Evolutionary conservation across 352 stramenopile species (phyloP).

Genomic region (Phytophthora boehmeriae): DNA sequence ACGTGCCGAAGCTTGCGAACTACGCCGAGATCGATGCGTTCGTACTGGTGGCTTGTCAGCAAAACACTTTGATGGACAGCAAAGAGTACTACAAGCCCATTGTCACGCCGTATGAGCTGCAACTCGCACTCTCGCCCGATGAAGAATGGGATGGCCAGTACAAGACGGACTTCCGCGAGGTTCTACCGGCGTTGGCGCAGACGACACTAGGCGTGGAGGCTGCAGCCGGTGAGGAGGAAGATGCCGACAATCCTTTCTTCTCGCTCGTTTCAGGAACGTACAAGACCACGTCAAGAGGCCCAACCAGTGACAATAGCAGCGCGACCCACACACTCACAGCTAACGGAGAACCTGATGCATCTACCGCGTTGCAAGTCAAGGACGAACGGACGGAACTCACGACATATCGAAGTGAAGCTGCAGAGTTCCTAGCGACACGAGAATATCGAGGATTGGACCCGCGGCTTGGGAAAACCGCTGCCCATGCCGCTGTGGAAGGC

Average conservation of each 20-base stretch:
- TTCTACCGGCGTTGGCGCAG: slow-evolving; percentile 63
- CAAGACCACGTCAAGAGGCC: slow-evolving; percentile 42
- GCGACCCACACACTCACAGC: slow-evolving; percentile 35
- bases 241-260: slow-evolving; percentile 81
- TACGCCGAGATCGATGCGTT: slow-evolving; percentile 98
- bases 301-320: slow-evolving; percentile 5
- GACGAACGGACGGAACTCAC: slow-evolving; percentile 61
- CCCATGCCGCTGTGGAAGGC: slow-evolving; percentile 77
- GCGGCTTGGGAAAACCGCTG: slow-evolving; percentile 76
- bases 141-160: slow-evolving; percentile 91
- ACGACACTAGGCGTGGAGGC: slow-evolving; percentile 43
- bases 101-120: slow-evolving; percentile 95
- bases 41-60: slow-evolving; percentile 95
- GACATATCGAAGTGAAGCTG: slow-evolving; percentile 74
- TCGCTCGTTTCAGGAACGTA: slow-evolving; percentile 84
- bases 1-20: slow-evolving; percentile 97
- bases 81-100: slow-evolving; percentile 93
- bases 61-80: slow-evolving; percentile 94
- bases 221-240: slow-evolving; percentile 28
- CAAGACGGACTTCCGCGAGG: slow-evolving; percentile 85
- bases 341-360: slow-evolving; percentile 30
- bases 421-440: slow-evolving; percentile 67
- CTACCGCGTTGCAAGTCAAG: slow-evolving; percentile 58
- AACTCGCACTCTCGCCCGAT: slow-evolving; percentile 88
- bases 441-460: slow-evolving; percentile 87